A percentile compares a stretch with the other conserved stretches of the same genome.
Evolutionary conservation across 192 early-diverging fungal genomes (phyloP).

Genomic region (Umbelopsis vinacea): DNA sequence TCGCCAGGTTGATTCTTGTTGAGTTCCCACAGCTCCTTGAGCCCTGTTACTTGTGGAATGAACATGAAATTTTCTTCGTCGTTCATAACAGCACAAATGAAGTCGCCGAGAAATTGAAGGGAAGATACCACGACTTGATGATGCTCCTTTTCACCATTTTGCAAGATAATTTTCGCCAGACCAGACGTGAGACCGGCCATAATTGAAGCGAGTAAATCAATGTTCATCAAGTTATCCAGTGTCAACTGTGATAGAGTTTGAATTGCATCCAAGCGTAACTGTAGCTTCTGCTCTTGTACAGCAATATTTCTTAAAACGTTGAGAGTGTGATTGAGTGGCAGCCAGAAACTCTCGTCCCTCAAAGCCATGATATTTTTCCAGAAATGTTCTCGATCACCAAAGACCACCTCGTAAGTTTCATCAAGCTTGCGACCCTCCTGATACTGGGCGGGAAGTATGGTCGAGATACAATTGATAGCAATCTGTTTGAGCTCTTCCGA

Average conservation of each 20-base stretch:
- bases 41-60: background rate
- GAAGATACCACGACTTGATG: conserved; percentile 36
- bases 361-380: conserved; percentile 22
- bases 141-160: conserved; percentile 44
- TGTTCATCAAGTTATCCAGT: conserved; percentile 31
- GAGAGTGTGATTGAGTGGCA: conserved; percentile 20
- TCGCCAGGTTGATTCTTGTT: background rate
- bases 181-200: conserved; percentile 44
- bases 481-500: conserved; percentile 40
- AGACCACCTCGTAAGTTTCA: conserved; percentile 3
- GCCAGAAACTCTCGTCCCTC: conserved; percentile 12
- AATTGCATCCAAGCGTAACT: conserved; percentile 41
- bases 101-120: conserved; percentile 33
- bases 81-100: conserved; percentile 34
- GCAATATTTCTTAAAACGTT: conserved; percentile 17
- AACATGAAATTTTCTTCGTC: conserved; percentile 33
- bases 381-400: background rate
- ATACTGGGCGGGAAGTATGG: conserved; percentile 24
- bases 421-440: conserved; percentile 10
- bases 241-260: conserved; percentile 35
- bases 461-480: conserved; percentile 29
- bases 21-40: conserved; percentile 28
- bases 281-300: conserved; percentile 27
- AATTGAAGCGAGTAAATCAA: conserved; percentile 28
- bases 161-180: conserved; percentile 33